phyloP scores from a whole-genome alignment of 1,284 basidiomycete genomes.

The Stygiomarasmius scandens region DNA sequence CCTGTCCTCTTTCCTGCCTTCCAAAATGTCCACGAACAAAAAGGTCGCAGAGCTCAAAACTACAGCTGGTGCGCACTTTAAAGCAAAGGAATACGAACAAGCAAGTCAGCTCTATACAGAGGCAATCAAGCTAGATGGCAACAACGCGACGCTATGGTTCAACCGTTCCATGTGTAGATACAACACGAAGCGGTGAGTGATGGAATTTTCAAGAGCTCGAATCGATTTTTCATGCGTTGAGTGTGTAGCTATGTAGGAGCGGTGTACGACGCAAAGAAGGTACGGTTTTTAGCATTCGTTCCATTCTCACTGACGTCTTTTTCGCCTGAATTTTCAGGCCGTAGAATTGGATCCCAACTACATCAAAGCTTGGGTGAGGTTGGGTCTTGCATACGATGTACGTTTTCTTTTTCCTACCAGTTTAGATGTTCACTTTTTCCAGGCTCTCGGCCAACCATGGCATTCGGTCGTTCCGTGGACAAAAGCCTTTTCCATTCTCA shows the following conservation, averaged over 20 bases:
- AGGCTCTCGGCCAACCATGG: slow-evolving; percentile 1
- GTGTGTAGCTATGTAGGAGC: slow-evolving; percentile 17
- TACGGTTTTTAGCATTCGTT: background rate
- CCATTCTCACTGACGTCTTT: background rate
- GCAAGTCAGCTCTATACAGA: slow-evolving; percentile 22
- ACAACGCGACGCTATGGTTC: slow-evolving; percentile 21
- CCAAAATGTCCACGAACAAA: too few species aligned
- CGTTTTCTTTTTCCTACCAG: background rate
- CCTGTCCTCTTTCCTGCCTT: too few species aligned
- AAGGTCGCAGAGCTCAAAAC: slow-evolving; percentile 6
- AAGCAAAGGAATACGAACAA: slow-evolving; percentile 56
- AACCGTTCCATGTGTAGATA: slow-evolving; percentile 24
- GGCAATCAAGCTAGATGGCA: slow-evolving; percentile 19
- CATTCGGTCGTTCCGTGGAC: slow-evolving; percentile 22
- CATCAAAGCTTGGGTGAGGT: slow-evolving; percentile 18
- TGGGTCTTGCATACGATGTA: slow-evolving; percentile 19
- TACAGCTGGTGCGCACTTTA: slow-evolving; percentile 7
- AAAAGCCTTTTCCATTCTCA: slow-evolving; percentile 29
- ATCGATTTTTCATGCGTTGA: background rate
- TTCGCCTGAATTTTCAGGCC: background rate
- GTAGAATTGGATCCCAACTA: slow-evolving; percentile 18
- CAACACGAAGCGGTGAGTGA: slow-evolving; percentile 15
- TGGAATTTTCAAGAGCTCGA: background rate
- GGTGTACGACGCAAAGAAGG: slow-evolving; percentile 16
- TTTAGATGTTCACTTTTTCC: background rate